Evolutionary conservation across 2,329 filamentous ascomycete species (phyloP), one percentile per base, ranked within the genome.

Genomic region (Arachnopeziza araneosa): DNA sequence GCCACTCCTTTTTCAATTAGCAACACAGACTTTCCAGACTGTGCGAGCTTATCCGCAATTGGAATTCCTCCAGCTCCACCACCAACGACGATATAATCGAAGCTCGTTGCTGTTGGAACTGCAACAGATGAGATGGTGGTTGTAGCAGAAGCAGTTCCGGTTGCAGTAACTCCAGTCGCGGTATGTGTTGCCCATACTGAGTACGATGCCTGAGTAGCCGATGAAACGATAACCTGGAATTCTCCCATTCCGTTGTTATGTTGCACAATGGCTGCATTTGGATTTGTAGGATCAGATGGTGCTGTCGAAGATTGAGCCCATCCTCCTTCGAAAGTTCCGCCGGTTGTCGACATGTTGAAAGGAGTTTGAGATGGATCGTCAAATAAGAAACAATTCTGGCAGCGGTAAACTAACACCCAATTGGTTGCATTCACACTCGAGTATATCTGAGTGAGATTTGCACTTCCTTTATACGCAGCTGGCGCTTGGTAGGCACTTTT

Each of bases 371-470:
- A 79, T 24, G 78, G 75, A 50, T 83, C 76, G 64, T 80, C 73
- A 79, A 82, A 85, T 1, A 75, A 67, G 23, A 83, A 74, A 70
- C 83, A 85, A 64, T 78, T 77, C 64, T 85, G 72, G 72, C 87
- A 90, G 53, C 83, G 79, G 74, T 87, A 90, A n/a, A 88, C 79
- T 54, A 88, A 69, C 52, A 81, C 81, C 71, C 83, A 90, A 64
- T 81, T 75, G 24, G 81, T 83, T 19, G 77, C 76, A 66, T 81
- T 86, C 59, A 88, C 76, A 24, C 75, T 79, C 17, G 81, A 80
- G 17, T 80, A 82, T 62, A 89, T 81, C 64, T 85, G 80, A 0
- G 82, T 86, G 24, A 89, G 70, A 36, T 78, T 83, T 9, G 86
- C 85, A 63, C 83, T 77, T 58, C 87, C 87, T 0, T 78, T 77